A percentile compares a stretch with the other conserved stretches of the same genome.
These are phyloP conservation scores for Kodamaea kaohsiungensis DNA, from an alignment of 805 yeast species.

Conservation along the genomic window DNA sequence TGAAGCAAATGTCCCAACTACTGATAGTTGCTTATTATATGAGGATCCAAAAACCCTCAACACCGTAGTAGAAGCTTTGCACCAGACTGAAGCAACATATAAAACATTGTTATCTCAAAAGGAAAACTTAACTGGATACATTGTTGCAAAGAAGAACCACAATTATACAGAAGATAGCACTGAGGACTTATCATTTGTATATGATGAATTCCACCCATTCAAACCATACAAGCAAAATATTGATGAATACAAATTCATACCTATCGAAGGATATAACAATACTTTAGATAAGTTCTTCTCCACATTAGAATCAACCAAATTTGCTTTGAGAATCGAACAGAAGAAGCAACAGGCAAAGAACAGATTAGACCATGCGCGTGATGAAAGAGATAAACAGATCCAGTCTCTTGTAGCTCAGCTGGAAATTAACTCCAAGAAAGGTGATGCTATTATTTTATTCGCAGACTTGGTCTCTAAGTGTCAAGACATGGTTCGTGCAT, in stretches of 20 bases:
- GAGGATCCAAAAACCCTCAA: conserved; percentile 30
- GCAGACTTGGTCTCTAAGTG: conserved; percentile 75
- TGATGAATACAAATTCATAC: conserved; percentile 39
- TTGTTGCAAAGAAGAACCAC: conserved; percentile 62
- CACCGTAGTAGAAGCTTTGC: conserved; percentile 41
- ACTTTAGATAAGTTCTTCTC: conserved; percentile 86
- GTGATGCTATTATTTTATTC: conserved; percentile 67
- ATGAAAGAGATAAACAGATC: conserved; percentile 71
- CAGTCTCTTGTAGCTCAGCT: conserved; percentile 65
- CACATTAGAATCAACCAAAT: conserved; percentile 77
- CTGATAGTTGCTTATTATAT: conserved; percentile 32
- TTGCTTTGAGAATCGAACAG: conserved; percentile 70
- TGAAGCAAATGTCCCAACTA: conserved; percentile 49
- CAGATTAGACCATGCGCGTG: conserved; percentile 70
- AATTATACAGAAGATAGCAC: conserved; percentile 41
- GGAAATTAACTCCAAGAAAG: conserved; percentile 62
- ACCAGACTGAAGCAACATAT: conserved; percentile 48
- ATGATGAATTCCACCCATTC: conserved; percentile 73
- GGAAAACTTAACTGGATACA: conserved; percentile 51
- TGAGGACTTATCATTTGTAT: conserved; percentile 49
- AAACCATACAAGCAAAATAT: conserved; percentile 45
- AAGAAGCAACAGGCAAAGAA: conserved; percentile 76
- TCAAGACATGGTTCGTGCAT: conserved; percentile 60
- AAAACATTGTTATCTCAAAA: conserved; percentile 32
- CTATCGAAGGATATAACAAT: conserved; percentile 67